Base-by-base conservation (phyloP, 1,139 yeast genomes). In the Saccharomyces hybrid region DNA sequence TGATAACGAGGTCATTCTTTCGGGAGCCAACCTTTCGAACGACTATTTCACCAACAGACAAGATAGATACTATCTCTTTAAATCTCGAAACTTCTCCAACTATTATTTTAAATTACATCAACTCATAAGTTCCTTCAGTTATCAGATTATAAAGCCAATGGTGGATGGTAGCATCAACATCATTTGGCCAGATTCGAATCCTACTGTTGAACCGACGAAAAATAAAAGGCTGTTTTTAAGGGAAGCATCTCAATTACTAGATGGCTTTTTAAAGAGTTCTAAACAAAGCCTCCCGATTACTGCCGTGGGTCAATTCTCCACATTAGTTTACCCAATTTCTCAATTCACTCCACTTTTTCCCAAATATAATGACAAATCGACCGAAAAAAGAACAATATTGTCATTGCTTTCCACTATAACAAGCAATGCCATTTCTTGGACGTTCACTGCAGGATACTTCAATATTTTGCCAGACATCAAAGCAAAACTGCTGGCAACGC, bases 11-110 rank as follows among this genome's bases (percentile, higher is more conserved):
- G 83, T 93, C 52, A 79, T 95, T 19, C 76, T 95, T 49, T 82
- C 89, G 23, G 99, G 99, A 2, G 99, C 99, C 3, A 93, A 93
- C 65, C 76, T 93, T 54, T 88, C 97, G 0, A 75, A 81, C 47
- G 99, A 93, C 70, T 93, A 93, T 70, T 93, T 95, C 70, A 87
- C 96, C n/a, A 86, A 93, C 69, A 81, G 99, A 62, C 99, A 93
- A 69, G 99, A 93, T 70, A 76, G 99, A 50, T 95, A 95, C 70
- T 86, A 90, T 62, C 55, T 86, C 25, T 88, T 93, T 71, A 78
- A 78, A 51, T 79, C 83, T 53, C 67, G 71, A 25, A 67, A 69
- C 1, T 74, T 93, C 48, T 73, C 95, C 0, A 82, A 88, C 62
- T 91, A 90, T 70, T 91, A 88, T 71, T 82, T 76, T 69, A 72